Evolutionary conservation across 2,329 filamentous ascomycete species (phyloP), one percentile per base, ranked within the genome.

Genomic region (Teratosphaeria epicoccoides): DNA sequence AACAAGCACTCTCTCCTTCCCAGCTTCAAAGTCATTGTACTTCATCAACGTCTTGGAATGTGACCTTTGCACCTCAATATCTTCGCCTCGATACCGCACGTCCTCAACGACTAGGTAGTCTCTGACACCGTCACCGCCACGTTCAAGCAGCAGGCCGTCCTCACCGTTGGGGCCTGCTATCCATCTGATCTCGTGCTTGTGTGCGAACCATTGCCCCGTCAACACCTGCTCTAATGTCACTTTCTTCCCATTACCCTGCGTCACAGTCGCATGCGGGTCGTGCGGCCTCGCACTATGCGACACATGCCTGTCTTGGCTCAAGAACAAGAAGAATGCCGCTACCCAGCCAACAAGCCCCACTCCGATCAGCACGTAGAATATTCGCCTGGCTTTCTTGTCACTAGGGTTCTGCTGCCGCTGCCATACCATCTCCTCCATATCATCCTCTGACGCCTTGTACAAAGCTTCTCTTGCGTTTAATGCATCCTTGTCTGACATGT

Each of bases 91-190:
- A 47, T 76, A 77, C 52, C 83, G 81, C 49, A 98, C 84, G 67
- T 97, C 88, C 66, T 95, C 86, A 0, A 96, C 87, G 1, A 93
- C 80, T 50, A 98, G 72, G 61, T 85, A 97, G 53, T 84, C 83
- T 61, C 87, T 82, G 4, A 77, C 81, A 1, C 68, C 64, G n/a
- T 61, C 63, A 0, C 76, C 79, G 48, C 76, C 82, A 62, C 80
- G 77, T 68, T 95, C 86, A 20, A 98, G 78, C 58, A 98, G 69
- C 53, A 97, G 68, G 1, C 93, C 93, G 65, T 98, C 93, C 65
- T 88, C 83, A 12, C 84, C 85, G 46, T 82, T 74, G 0, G 85
- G 79, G 0, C 87, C 85, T 25, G 79, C 76, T 47, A 93, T 85
- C 88, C 88, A 94, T 58, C 79, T 79, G 55, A 93, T 86, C 25